Evolutionary conservation across 306 rosid genomes (phyloP).

Genomic region (Parietaria judaica): DNA sequence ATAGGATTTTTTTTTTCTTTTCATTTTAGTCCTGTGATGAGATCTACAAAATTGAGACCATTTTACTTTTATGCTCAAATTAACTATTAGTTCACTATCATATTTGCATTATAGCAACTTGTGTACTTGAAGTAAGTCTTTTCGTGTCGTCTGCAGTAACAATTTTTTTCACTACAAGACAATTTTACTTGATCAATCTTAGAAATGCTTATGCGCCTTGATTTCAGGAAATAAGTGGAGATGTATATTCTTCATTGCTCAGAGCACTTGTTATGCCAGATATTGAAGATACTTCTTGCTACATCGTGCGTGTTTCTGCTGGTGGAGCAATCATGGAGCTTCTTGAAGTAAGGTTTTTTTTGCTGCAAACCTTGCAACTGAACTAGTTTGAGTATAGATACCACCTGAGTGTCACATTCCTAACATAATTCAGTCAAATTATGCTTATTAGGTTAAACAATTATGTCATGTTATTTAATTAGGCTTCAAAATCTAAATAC

Average conservation of each 20-base stretch:
- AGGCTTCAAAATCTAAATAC: too few relatives aligned
- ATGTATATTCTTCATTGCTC: constrained; percentile 63
- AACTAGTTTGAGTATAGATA: constrained; percentile 13
- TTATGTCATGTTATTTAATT: too few relatives aligned
- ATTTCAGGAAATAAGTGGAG: constrained; percentile 72
- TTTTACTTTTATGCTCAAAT: too few relatives aligned
- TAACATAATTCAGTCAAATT: too few relatives aligned
- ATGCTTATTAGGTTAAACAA: too few relatives aligned
- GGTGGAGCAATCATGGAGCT: constrained; percentile 76
- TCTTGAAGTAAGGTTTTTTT: constrained; percentile 52
- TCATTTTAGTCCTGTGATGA: too few relatives aligned
- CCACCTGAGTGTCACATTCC: neutral
- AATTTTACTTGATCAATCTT: constrained; percentile 5
- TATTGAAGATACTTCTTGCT: constrained; percentile 50
- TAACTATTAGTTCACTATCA: too few relatives aligned
- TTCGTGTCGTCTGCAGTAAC: neutral
- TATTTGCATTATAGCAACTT: too few relatives aligned
- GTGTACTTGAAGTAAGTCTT: too few relatives aligned
- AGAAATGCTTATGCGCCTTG: constrained; percentile 2
- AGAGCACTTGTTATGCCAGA: constrained; percentile 66
- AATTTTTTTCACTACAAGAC: neutral
- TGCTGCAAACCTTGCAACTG: constrained; percentile 11
- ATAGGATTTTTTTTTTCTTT: too few relatives aligned
- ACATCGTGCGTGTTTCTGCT: constrained; percentile 84
- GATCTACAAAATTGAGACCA: too few relatives aligned